These are phyloP conservation scores for Lunasporangiospora selenospora DNA, from an alignment of 192 early-diverging fungal species.

Conservation along the genomic window DNA sequence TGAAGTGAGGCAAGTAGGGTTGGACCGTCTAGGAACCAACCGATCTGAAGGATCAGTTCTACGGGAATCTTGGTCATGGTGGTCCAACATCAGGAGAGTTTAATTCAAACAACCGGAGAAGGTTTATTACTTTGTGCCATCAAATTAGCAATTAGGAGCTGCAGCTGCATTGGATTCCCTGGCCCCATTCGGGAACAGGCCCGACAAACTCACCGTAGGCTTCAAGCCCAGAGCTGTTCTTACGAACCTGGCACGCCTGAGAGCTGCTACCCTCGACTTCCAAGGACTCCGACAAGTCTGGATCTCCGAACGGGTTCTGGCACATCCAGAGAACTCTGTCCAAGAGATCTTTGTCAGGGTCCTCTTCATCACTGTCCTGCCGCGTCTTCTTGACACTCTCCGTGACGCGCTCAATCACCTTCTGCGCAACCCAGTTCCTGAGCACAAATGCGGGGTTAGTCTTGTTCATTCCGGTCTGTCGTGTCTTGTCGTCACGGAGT, in stretches of 20 bases:
- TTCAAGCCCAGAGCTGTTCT: slow-evolving; percentile 32
- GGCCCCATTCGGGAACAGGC: slow-evolving; percentile 66
- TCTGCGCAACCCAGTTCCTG: slow-evolving; percentile 81
- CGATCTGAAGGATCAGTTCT: too few relatives aligned
- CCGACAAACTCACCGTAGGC: slow-evolving; percentile 52
- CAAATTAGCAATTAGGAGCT: slow-evolving; percentile 75
- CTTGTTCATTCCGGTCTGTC: slow-evolving; percentile 64
- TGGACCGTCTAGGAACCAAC: too few relatives aligned
- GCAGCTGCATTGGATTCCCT: slow-evolving; percentile 74
- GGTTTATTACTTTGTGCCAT: neutral
- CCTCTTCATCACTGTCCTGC: slow-evolving; percentile 29
- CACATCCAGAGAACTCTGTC: slow-evolving; percentile 60
- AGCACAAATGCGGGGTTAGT: slow-evolving; percentile 81
- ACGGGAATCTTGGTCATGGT: too few relatives aligned
- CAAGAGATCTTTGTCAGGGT: slow-evolving; percentile 38
- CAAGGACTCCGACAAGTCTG: slow-evolving; percentile 21
- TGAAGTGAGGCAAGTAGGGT: too few relatives aligned
- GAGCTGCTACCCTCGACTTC: slow-evolving; percentile 23
- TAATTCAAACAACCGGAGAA: neutral
- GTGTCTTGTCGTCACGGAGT: slow-evolving; percentile 13
- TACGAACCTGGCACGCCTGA: slow-evolving; percentile 47
- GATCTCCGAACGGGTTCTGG: slow-evolving; percentile 61
- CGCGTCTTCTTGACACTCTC: slow-evolving; percentile 48
- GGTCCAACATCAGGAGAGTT: too few relatives aligned
- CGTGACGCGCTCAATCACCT: slow-evolving; percentile 62